Percentiles rank a stretch among this genome's conserved stretches.
Evolutionary conservation across 371 early-diverging fungal genomes (phyloP).

Genomic region (Cladochytrium tenue): DNA sequence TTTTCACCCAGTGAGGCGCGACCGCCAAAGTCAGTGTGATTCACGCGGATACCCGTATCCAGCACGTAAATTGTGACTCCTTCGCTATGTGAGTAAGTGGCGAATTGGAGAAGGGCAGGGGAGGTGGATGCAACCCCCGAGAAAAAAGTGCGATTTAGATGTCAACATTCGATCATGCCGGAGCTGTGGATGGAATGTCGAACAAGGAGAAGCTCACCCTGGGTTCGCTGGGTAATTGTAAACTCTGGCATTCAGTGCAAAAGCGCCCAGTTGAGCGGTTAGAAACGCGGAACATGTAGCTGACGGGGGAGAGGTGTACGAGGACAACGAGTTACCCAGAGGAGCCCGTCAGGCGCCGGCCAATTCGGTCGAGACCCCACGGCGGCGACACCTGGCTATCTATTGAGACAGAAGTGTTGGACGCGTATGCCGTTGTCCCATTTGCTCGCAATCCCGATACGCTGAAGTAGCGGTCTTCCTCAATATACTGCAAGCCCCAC

Average conservation of each 20-base stretch:
- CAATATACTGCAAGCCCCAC: background rate
- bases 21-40: background rate
- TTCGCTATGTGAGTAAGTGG: background rate
- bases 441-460: background rate
- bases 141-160: too few relatives aligned
- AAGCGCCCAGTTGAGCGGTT: background rate
- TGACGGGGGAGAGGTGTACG: background rate
- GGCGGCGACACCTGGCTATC: background rate
- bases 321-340: background rate
- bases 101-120: background rate
- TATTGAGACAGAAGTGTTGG: background rate
- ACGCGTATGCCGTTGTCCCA: background rate
- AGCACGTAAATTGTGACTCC: background rate
- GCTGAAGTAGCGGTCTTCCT: background rate
- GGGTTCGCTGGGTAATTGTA: background rate
- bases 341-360: background rate
- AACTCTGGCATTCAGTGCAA: too few relatives aligned
- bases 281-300: background rate
- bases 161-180: too few relatives aligned
- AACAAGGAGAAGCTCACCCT: too few relatives aligned
- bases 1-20: background rate
- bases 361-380: background rate
- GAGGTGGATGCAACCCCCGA: too few relatives aligned
- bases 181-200: background rate
- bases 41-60: background rate